Base-by-base conservation (phyloP, 345 rosid genomes). In the Eucalyptus regnans region DNA sequence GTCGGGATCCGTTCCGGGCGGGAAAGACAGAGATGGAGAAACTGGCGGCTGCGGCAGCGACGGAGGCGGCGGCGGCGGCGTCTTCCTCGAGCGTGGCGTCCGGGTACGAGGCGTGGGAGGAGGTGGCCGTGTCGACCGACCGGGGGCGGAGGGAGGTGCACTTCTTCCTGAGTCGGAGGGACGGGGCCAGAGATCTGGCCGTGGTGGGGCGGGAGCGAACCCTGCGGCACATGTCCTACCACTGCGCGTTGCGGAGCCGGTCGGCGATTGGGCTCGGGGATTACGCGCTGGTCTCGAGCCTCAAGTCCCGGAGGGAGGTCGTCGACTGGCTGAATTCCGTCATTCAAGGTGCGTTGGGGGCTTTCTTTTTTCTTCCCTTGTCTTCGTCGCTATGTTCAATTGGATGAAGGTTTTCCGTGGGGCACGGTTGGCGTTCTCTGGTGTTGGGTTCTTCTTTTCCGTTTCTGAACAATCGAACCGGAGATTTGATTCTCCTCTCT, bases 51-150 rank as follows among this genome's bases (percentile, higher is more conserved):
- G 89, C n/a, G 87, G 86, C 84, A 88, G 79, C 31, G 43, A 80
- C 87, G 23, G 89, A 25, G 87, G 86, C 84, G 90, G 79, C 23
- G 41, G 87, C 41, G 4, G 41, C 87, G 23, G 27, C 71, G 13
- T 12, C 68, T 12, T 27, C 33, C 68, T 83, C 81, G 16, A 44
- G 71, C 89, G 56, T 86, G 44, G n/a, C 86, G 91, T 81, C 92
- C 49, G 76, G 89, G 52, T 97, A 97, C 91, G 93, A 91, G 43
- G 91, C 95, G 56, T 97, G 99, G 99, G 95, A 92, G 85, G 97
- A 96, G 97, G 94, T 91, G 89, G 90, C 89, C 60, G 94, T 91
- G 87, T 92, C 91, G 71, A 91, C 83, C 92, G 91, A 92, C n/a
- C 92, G 88, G 79, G 97, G 95, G 83, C 94, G 93, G 92, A 91